Evolutionary conservation across 441 rosid genomes (phyloP), one percentile per base, ranked within the genome.

Genomic region (Pelargonium australe): DNA sequence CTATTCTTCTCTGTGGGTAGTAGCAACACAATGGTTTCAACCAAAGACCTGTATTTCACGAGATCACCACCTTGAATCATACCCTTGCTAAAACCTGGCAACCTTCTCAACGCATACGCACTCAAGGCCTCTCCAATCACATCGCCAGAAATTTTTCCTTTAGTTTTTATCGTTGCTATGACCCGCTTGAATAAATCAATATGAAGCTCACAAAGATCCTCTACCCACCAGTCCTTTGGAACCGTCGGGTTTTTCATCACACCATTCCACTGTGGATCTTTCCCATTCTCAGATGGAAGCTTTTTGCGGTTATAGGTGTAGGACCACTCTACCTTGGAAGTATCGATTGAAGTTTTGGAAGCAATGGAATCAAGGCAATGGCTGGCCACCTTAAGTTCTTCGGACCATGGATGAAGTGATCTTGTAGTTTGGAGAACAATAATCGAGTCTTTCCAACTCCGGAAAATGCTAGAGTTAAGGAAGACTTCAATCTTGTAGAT

Each of bases 221-320:
- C 99, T 1, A 90, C 94, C 99, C 99, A 95, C 99, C 98, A 95
- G 78, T 95, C 99, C 73, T 79, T 84, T 0, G 99, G 98, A 69
- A 94, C 85, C 69, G 79, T 17, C 12, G 17, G 11, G 11, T 7
- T 19, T 9, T 57, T 57, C 19, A 17, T 53, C 23, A 80, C 40
- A 86, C 85, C 64, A 63, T 71, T 78, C 80, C 83, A 70, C 80
- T 91, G 8, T 62, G 76, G 25, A 77, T 73, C 25, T 76, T 77
- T 67, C 25, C 81, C 80, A 5, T 78, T 83, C 71, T 80, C 87
- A 0, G 81, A 75, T 17, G 62, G 25, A 10, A 68, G 86, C 76
- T 80, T 76, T 75, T 92, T 95, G 70, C 98, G 78, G 80, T 87
- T 92, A 66, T 87, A 79, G 0, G 98, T 90, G 80, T 95, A 95